Base-by-base conservation (phyloP, 2,329 filamentous ascomycete genomes). In the Cercospora sp. region DNA sequence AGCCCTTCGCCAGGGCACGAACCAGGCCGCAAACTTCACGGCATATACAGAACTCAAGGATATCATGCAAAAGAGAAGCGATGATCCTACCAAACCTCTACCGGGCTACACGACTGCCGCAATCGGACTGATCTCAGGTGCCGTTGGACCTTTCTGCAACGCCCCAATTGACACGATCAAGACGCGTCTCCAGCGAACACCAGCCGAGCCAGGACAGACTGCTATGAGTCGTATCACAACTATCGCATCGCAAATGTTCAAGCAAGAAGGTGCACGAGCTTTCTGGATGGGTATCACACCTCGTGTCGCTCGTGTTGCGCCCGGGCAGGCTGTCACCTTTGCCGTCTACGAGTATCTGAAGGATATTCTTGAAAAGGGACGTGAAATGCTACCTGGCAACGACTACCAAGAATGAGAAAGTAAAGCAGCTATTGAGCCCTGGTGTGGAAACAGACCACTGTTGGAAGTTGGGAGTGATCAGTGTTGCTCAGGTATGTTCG, bases 231-330 rank as follows among this genome's bases (percentile, higher is more conserved):
- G 95, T 68, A 97, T 99, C 74, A 84, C 87, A 31, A 79, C 82
- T 48, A 99, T 99, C 75, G 89, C 92, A 62, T 81, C 78, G 60
- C 79, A 82, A 51, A 84, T 85, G 82, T 84, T 82, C 80, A 92
- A 91, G 77, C 92, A 96, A 83, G 95, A 99, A 82, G 95, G 95
- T 39, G 85, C 94, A 74, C 90, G 93, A 75, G 95, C 95, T 59
- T 99, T 99, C 83, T 99, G 97, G 86, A 98, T 98, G 87, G 95
- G 95, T 76, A 99, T 99, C 81, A 99, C 95, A 58, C 95, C 95
- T 6, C 88, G 95, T 75, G 91, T 99, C 74, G 98, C 98, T 93
- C 89, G 95, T 77, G 95, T 99, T 64, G 95, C 95, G 28, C 95
- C 95, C 7, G 95, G 95, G 58, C 95, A 99, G 84, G 95, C 89